Percentiles rank a stretch among this genome's conserved stretches.
Evolutionary conservation across 345 rosid genomes (phyloP).

Genomic region (Citrus hindsii): DNA sequence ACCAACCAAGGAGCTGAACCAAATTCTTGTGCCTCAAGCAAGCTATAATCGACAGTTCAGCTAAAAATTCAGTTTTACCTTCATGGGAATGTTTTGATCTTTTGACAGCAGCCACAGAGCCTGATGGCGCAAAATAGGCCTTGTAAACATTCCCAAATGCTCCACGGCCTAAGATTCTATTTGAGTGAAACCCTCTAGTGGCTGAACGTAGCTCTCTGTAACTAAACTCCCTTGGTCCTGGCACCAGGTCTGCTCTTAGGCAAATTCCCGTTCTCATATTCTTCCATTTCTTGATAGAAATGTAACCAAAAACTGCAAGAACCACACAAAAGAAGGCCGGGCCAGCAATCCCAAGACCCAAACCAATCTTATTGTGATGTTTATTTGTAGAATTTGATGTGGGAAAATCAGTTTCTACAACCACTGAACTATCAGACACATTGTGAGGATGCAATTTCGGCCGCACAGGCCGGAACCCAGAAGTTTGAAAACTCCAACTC

Average conservation of each 20-base stretch:
- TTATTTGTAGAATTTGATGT: slow-evolving; percentile 31
- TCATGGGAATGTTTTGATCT: slow-evolving; percentile 79
- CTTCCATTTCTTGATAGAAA: slow-evolving; percentile 62
- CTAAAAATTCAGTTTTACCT: slow-evolving; percentile 82
- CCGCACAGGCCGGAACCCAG: slow-evolving; percentile 57
- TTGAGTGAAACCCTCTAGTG: slow-evolving; percentile 79
- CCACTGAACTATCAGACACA: slow-evolving; percentile 68
- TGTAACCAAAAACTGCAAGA: slow-evolving; percentile 58
- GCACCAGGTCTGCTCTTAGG: slow-evolving; percentile 60
- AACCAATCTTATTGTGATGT: slow-evolving; percentile 47
- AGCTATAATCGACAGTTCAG: slow-evolving; percentile 82
- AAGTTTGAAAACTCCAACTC: slow-evolving; percentile 76
- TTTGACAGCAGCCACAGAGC: slow-evolving; percentile 71
- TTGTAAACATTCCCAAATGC: slow-evolving; percentile 89
- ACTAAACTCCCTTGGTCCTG: slow-evolving; percentile 68
- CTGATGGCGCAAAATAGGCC: slow-evolving; percentile 58
- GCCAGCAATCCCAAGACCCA: slow-evolving; percentile 73
- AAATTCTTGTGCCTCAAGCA: slow-evolving; percentile 93
- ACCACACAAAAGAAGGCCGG: slow-evolving; percentile 68
- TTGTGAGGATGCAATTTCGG: slow-evolving; percentile 58
- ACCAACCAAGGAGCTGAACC: slow-evolving; percentile 90
- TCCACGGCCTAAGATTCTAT: slow-evolving; percentile 78
- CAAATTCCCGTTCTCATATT: slow-evolving; percentile 43
- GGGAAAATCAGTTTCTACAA: slow-evolving; percentile 31
- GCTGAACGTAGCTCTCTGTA: slow-evolving; percentile 74